Conservation (phyloP, 1,284 basidiomycete species). For the Irpex lacteus region DNA sequence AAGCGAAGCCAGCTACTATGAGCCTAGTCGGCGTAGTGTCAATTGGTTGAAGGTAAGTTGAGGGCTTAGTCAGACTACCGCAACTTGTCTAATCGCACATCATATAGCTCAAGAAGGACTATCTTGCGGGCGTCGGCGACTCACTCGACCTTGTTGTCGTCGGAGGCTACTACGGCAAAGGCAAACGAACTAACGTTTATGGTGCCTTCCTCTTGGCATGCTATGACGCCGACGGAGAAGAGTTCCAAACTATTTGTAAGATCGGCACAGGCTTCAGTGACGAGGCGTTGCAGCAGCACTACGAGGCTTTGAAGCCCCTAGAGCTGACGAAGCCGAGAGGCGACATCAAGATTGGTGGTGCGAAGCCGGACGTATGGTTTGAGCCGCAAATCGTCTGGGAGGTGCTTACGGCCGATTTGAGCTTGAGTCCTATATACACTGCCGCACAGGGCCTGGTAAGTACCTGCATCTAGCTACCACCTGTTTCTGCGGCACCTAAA, state of each 20-base stretch:
- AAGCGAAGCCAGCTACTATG: constrained; percentile 88
- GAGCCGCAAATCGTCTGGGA: constrained; percentile 98
- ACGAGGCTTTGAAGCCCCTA: constrained; percentile 78
- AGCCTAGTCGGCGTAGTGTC: constrained; percentile 91
- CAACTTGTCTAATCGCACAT: background rate
- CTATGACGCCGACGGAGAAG: constrained; percentile 88
- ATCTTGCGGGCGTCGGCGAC: constrained; percentile 95
- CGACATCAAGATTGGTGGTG: constrained; percentile 82
- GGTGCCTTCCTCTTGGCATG: constrained; percentile 95
- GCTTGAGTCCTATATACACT: constrained; percentile 94
- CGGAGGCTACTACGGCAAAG: constrained; percentile 96
- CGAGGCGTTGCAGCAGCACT: constrained; percentile 82
- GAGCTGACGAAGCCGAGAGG: constrained; percentile 71
- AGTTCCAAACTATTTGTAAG: constrained; percentile 97
- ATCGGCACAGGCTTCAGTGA: constrained; percentile 99
- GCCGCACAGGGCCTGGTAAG: constrained; percentile 93
- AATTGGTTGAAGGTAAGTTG: constrained; percentile 93
- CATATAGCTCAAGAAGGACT: constrained; percentile 91
- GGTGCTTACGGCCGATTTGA: constrained; percentile 95
- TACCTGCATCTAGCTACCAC: constrained; percentile 16
- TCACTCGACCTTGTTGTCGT: constrained; percentile 97
- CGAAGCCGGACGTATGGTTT: constrained; percentile 94
- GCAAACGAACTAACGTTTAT: constrained; percentile 95
- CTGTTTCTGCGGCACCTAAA: background rate
- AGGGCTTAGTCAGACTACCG: background rate